Base-by-base conservation (phyloP, 2,329 filamentous ascomycete genomes). In the Aaosphaeria arxii region DNA sequence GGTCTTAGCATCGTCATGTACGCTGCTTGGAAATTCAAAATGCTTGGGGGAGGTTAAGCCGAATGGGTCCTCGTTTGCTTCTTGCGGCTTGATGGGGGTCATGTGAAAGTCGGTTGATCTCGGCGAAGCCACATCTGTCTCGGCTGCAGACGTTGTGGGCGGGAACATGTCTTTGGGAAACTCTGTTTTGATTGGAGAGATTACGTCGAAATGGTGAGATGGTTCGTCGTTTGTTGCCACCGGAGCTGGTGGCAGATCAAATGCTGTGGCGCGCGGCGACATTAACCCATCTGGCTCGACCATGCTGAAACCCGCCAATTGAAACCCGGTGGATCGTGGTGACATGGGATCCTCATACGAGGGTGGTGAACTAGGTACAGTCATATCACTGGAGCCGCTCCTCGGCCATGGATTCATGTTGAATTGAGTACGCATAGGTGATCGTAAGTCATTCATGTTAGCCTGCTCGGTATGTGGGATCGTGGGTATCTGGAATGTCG, bases 141-240 rank as follows among this genome's bases (percentile, higher is more conserved):
- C 59, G 38, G 71, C 62, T 5, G 61, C 57, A 42, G 66, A 56
- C n/a, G 67, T 51, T 6, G 48, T 36, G 13, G 48, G 47, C 24
- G 53, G 47, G 36, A 70, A 65, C 6, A 61, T 44, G 48, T 67
- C 61, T 42, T 63, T 62, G 7, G 68, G 63, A 43, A 71, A 72
- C 33, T 66, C 59, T 5, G 64, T 64, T 13, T 69, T 61, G 30
- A 70, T 62, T 13, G 76, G 75, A 5, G 75, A 77, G 7, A 47
- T 43, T 4, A 64, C 11, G 13, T 59, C 59, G 11, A 57, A 50
- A 32, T 51, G n/a, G 5, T 54, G 46, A 7, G 48, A 45, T 1
- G 44, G 41, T 29, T 41, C 35, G 17, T 47, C 30, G 35, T n/a
- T 38, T 13, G 43, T 33, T 4, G 29, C 44, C 5, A 33, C 30